Evolutionary conservation across 2,329 filamentous ascomycete species (phyloP).

Genomic region (Orbilia javanica): DNA sequence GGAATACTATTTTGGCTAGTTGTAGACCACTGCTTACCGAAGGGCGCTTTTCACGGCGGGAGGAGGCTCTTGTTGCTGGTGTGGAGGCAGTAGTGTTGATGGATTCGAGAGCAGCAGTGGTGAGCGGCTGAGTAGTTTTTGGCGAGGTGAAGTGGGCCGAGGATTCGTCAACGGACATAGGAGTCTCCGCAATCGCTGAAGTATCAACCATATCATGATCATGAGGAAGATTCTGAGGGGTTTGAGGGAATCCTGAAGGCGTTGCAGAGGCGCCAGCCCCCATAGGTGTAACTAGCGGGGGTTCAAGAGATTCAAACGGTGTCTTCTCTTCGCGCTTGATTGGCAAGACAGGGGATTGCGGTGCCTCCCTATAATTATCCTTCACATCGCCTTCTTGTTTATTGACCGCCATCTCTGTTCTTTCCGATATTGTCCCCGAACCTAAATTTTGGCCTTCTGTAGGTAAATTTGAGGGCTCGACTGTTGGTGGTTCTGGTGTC

Average conservation of each 20-base stretch:
- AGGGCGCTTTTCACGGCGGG: slow-evolving; percentile 53
- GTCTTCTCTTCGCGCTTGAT: slow-evolving; percentile 45
- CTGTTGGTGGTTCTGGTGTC: background rate
- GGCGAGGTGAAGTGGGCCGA: slow-evolving; percentile 27
- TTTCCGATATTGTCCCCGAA: background rate
- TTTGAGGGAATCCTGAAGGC: slow-evolving; percentile 27
- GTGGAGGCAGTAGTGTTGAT: slow-evolving; percentile 54
- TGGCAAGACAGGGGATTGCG: slow-evolving; percentile 7
- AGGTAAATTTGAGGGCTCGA: background rate
- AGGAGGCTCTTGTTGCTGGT: slow-evolving; percentile 50
- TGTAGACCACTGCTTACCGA: slow-evolving; percentile 46
- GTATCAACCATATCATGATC: slow-evolving; percentile 41
- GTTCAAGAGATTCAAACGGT: slow-evolving; percentile 23
- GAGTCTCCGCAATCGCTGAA: slow-evolving; percentile 52
- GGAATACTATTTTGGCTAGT: slow-evolving; percentile 57
- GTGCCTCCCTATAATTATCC: background rate
- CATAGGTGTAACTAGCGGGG: background rate
- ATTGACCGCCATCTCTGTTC: background rate
- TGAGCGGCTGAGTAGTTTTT: slow-evolving; percentile 42
- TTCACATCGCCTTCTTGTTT: background rate
- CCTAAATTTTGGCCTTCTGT: background rate
- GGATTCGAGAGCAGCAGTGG: slow-evolving; percentile 50
- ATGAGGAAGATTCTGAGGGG: slow-evolving; percentile 25
- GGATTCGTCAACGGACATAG: slow-evolving; percentile 46
- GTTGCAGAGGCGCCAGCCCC: background rate